These are phyloP conservation scores for Cordyceps sp. DNA, from an alignment of 2,329 filamentous ascomycete species.

Conservation along the genomic window DNA sequence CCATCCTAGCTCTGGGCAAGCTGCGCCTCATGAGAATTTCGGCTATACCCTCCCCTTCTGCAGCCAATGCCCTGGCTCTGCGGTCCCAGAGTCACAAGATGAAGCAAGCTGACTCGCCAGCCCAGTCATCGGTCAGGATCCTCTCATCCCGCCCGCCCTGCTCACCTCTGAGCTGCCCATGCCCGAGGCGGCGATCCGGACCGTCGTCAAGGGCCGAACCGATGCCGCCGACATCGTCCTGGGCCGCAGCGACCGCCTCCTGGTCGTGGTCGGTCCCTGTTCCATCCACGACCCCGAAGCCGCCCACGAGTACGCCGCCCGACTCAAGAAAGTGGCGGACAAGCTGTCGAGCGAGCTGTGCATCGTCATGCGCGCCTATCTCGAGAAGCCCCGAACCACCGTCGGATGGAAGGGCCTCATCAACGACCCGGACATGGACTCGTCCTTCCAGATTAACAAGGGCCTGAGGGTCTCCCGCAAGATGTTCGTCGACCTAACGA, in stretches of 20 bases:
- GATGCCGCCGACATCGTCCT: slow-evolving; percentile 61
- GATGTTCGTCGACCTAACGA: slow-evolving; percentile 82
- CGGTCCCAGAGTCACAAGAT: no score
- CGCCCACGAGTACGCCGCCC: slow-evolving; percentile 74
- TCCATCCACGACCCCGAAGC: slow-evolving; percentile 87
- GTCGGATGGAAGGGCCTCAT: slow-evolving; percentile 99
- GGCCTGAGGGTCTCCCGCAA: slow-evolving; percentile 82
- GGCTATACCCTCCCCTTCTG: no score
- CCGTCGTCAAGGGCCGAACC: slow-evolving; percentile 54
- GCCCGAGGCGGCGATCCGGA: slow-evolving; percentile 42
- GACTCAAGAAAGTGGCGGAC: slow-evolving; percentile 60
- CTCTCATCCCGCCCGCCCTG: slow-evolving; percentile 75
- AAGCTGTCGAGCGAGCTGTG: slow-evolving; percentile 71
- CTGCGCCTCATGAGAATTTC: no score
- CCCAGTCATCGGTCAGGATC: slow-evolving; percentile 81
- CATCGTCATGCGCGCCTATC: slow-evolving; percentile 96
- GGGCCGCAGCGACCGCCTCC: slow-evolving; percentile 66
- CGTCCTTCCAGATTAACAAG: slow-evolving; percentile 98
- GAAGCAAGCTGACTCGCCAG: no score
- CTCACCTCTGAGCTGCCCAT: slow-evolving; percentile 75
- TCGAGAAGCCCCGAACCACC: slow-evolving; percentile 96
- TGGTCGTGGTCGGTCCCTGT: slow-evolving; percentile 91
- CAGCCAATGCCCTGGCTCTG: neutral
- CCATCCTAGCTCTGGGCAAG: no score
- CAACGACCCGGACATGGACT: slow-evolving; percentile 96